These are phyloP conservation scores for Solanum corneliomulleri DNA, from an alignment of 257 asterid genomes.

Conservation along the genomic window DNA sequence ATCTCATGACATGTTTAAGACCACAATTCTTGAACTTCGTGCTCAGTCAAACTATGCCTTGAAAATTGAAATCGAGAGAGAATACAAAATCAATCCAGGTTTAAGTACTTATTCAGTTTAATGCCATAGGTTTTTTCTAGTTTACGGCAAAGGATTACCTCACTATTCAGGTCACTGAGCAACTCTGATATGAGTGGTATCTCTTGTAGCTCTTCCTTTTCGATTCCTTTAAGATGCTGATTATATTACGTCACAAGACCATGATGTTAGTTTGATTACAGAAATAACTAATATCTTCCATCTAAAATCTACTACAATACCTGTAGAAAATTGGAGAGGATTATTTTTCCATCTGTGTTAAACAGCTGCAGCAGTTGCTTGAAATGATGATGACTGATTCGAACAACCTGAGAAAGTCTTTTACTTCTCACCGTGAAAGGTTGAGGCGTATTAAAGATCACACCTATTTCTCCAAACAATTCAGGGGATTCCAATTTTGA, in stretches of 20 bases:
- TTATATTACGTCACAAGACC: neutral
- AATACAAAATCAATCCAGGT: neutral
- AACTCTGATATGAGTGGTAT: conserved; percentile 53
- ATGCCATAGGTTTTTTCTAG: neutral
- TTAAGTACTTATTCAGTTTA: neutral
- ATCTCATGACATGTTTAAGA: neutral
- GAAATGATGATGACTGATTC: conserved; percentile 86
- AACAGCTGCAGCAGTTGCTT: conserved; percentile 74
- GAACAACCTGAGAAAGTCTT: conserved; percentile 87
- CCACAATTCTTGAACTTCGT: neutral
- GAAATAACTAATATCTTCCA: neutral
- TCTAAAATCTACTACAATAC: conserved; percentile 16
- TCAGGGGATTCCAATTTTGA: conserved; percentile 45
- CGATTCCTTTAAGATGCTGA: conserved; percentile 59
- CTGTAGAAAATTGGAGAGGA: conserved; percentile 69
- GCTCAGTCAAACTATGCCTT: neutral
- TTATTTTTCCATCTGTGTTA: conserved; percentile 47
- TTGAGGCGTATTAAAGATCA: conserved; percentile 72
- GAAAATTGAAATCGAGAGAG: neutral
- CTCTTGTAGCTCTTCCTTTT: conserved; percentile 63
- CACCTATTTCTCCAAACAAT: conserved; percentile 86
- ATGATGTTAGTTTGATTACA: neutral
- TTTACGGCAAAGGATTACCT: conserved; percentile 31
- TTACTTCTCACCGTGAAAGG: conserved; percentile 87
- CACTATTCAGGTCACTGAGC: conserved; percentile 42